Conservation (phyloP, 305 asterid genomes). For the Fraxinus greggii region DNA sequence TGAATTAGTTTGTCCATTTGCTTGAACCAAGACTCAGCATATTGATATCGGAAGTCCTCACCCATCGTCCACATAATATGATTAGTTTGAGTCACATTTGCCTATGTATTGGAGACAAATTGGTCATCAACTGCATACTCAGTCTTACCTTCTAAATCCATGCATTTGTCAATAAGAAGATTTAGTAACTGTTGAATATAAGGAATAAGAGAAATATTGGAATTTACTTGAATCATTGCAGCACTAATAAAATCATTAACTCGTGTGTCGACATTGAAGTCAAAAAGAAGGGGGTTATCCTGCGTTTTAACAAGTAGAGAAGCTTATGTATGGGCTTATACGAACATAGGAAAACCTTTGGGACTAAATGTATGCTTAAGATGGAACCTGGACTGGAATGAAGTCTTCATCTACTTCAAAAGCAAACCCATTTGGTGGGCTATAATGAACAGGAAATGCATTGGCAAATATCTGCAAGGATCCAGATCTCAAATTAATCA, state of each 20-base stretch:
- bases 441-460: constrained; percentile 72
- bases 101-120: constrained; percentile 41
- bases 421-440: constrained; percentile 73
- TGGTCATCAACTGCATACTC: background rate
- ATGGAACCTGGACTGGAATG: constrained; percentile 65
- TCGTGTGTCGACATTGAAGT: constrained; percentile 56
- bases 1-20: constrained; percentile 90
- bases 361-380: constrained; percentile 16
- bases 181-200: constrained; percentile 9
- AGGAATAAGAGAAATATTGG: background rate
- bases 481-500: constrained; percentile 22
- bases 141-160: background rate
- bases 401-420: constrained; percentile 54
- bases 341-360: background rate
- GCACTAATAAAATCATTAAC: constrained; percentile 69
- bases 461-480: constrained; percentile 67
- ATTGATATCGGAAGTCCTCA: constrained; percentile 74
- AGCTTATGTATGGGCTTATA: constrained; percentile 4
- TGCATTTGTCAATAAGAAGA: background rate
- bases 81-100: constrained; percentile 71
- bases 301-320: constrained; percentile 35
- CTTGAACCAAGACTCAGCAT: constrained; percentile 86
- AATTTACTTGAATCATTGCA: constrained; percentile 61
- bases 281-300: constrained; percentile 70
- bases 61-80: constrained; percentile 98